Base-by-base conservation (phyloP, 1,284 basidiomycete species). In the Paramarasmius palmivorus region DNA sequence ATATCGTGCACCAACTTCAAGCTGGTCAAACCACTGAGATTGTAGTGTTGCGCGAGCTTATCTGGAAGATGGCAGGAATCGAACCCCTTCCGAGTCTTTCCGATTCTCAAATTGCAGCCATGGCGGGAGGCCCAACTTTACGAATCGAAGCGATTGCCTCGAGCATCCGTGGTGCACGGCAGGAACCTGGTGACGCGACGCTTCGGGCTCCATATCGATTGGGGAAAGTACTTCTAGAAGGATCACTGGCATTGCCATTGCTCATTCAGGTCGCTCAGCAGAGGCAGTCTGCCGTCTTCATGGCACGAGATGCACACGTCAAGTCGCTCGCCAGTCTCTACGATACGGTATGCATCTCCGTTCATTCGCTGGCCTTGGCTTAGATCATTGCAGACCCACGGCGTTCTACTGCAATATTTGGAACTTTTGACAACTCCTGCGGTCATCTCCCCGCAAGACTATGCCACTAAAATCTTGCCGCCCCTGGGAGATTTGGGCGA, bases 61-160 rank as follows among this genome's bases (percentile, higher is more conserved):
- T 99, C 54, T 90, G 87, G 77, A 93, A 95, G 67, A 98, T 98
- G 93, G 89, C 93, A 3, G 95, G 92, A 4, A 93, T 98, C 58
- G 91, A 98, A 64, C 92, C 93, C 9, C 75, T 98, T 47, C 91
- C 92, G 1, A 93, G 87, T 67, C 76, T 98, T 41, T 92, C 93
- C 1, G 92, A 97, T 58, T 78, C 86, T 0, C 95, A 99, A 68
- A 84, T 99, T 45, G 71, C 81, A 32, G 92, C 93, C 1, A 93
- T 97, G 81, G 90, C 92, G 2, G 93, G 95, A 51, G 97, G 97
- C 0, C 87, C 90, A 1, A 80, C 86, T 34, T 78, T 99, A 56
- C 86, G 93, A 38, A 87, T 89, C 46, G 97, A 99, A 77, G 90
- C 79, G 51, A 86, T 92, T 26, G 86, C 88, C 20, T 90, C 88